Base-by-base conservation (phyloP, 177 flowering plant genomes). In the Vitis hybrid region DNA sequence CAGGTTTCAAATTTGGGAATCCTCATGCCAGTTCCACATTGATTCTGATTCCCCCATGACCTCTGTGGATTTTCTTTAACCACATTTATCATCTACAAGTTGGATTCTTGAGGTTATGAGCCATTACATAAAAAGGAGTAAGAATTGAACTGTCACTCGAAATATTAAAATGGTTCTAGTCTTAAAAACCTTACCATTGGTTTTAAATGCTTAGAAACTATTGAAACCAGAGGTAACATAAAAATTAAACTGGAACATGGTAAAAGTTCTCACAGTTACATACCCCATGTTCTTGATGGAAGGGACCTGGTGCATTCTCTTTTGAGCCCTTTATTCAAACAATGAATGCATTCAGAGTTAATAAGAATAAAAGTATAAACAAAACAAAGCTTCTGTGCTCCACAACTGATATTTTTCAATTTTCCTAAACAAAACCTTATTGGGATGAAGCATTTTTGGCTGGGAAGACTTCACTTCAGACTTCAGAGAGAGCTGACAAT, bases 401-500 rank as follows among this genome's bases (percentile, higher is more conserved):
- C 7, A 55, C 51, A 55, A 15, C 26, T 51, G n/a, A 29, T 26
- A 14, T 1, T 16, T 60, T 26, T 29, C 8, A 53, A 55, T 33
- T 33, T 33, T 33, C 8, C 45, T 33, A n/a, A 58, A 33, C 56
- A 62, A 50, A 66, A 82, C 87, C 85, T 77, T 70, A 7, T 72
- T 3, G 51, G 70, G 26, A 7, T 14, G 61, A 7, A 70, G 67
- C 45, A 53, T 26, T 61, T 73, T 75, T 52, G 79, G 33, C 73
- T 72, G 75, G 63, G 77, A 65, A 16, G 64, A 70, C 64, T 79
- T 80, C 60, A 31, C 55, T 53, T 86, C 86, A 50, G 92, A 77
- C 73, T 73, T 70, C 67, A 86, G 60, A 33, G 91, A 86, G 72
- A 90, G 88, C 93, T 90, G 82, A 20, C 51, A 69, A 72, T 19